Percentiles rank a stretch among this genome's conserved stretches.
Conservation (phyloP, 768 basidiomycete species). For the Suillus subalutaceus region DNA sequence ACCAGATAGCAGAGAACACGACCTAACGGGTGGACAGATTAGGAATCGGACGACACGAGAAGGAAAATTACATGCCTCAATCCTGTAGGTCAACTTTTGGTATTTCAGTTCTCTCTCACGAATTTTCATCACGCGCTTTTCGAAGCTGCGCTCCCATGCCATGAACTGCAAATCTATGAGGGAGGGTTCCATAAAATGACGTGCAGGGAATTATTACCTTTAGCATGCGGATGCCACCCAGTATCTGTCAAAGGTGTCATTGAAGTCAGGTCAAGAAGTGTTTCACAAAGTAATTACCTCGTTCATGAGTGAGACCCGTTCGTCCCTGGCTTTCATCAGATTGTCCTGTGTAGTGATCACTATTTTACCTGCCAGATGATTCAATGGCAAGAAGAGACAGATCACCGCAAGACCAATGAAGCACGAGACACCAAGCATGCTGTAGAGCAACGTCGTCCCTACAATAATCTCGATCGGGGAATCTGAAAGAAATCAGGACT, state of each 20-base stretch:
- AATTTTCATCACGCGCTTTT: slow-evolving; percentile 69
- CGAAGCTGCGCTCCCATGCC: slow-evolving; percentile 94
- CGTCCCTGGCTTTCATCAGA: slow-evolving; percentile 90
- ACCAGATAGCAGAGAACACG: slow-evolving; percentile 4
- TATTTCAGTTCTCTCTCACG: slow-evolving; percentile 82
- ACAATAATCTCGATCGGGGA: slow-evolving; percentile 78
- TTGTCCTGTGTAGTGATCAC: slow-evolving; percentile 80
- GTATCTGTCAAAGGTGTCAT: slow-evolving; percentile 44
- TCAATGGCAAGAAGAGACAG: slow-evolving; percentile 73
- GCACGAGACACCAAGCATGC: slow-evolving; percentile 75
- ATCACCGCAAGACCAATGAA: slow-evolving; percentile 80
- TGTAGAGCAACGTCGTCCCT: slow-evolving; percentile 76
- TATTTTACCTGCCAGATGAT: slow-evolving; percentile 82
- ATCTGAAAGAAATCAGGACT: slow-evolving; percentile 43
- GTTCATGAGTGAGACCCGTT: slow-evolving; percentile 90
- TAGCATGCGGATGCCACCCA: slow-evolving; percentile 90
- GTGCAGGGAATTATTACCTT: slow-evolving; percentile 44
- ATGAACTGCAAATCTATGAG: slow-evolving; percentile 61
- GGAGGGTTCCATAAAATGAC: neutral
- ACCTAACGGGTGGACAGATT: slow-evolving; percentile 26
- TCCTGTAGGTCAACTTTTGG: slow-evolving; percentile 84
- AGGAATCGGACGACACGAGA: slow-evolving; percentile 1
- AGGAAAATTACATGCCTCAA: slow-evolving; percentile 56
- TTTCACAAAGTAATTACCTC: slow-evolving; percentile 45
- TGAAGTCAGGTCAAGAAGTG: neutral